phyloP scores from a whole-genome alignment of 345 rosid species.

The Citrus glauca region DNA sequence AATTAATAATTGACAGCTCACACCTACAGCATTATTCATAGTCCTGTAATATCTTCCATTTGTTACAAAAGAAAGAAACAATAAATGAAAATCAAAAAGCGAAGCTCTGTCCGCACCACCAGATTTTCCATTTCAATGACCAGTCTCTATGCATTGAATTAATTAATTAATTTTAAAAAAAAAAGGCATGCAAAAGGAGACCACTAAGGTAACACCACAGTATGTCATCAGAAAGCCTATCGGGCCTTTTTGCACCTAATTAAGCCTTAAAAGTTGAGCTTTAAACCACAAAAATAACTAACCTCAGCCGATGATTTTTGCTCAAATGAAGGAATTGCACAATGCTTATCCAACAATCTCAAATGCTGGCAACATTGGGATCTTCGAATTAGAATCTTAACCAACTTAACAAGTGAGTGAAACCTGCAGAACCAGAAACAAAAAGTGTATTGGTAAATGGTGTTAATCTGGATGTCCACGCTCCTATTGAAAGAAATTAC shows the following conservation, averaged over 20 bases:
- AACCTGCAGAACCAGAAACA: slow-evolving; percentile 41
- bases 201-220: background rate
- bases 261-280: background rate
- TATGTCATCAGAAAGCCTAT: slow-evolving; percentile 2
- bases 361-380: slow-evolving; percentile 41
- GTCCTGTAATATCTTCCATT: background rate
- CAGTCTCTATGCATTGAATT: too few species aligned
- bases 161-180: background rate
- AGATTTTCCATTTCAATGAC: background rate
- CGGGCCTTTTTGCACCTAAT: background rate
- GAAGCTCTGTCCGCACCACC: background rate
- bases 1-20: background rate
- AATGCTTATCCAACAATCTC: slow-evolving; percentile 64
- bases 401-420: slow-evolving; percentile 47
- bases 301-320: slow-evolving; percentile 28
- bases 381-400: slow-evolving; percentile 56
- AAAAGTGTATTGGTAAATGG: background rate
- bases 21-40: background rate
- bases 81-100: background rate
- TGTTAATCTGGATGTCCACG: background rate
- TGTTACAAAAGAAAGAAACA: background rate
- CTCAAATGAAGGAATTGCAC: slow-evolving; percentile 31
- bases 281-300: slow-evolving; percentile 12
- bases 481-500: background rate
- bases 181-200: background rate